Evolutionary conservation across 2,329 filamentous ascomycete species (phyloP), one percentile per base, ranked within the genome.

Genomic region (Ambrosiella beaveri): DNA sequence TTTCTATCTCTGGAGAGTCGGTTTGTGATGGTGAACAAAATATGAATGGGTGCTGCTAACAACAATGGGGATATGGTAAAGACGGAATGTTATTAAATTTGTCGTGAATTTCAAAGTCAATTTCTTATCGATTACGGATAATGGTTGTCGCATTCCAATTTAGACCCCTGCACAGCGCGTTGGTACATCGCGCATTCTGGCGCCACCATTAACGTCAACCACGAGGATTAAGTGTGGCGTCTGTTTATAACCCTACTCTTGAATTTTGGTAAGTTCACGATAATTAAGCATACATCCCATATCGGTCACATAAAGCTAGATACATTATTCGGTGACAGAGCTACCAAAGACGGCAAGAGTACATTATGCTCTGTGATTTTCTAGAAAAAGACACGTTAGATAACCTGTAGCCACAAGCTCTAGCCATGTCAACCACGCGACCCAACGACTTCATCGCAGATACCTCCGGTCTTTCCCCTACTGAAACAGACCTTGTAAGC

Each of bases 401-500:
- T 27, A 36, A 45, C 37, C 1, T n/a, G n/a, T 15, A 9, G 3
- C 3, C n/a, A 2, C 3, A 19, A 38, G 11, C 40, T 4, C 12
- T 9, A 44, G 47, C 4, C 27, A 60, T 60, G 59, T 7, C 59
- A 7, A 17, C 36, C 15, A 15, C 17, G 15, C 59, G 56, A 27
- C 55, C 59, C 12, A 59, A 59, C 44, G 58, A 59, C 15, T 45
- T 38, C 9, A 56, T 59, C 36, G 53, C 47, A 35, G 53, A 59
- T 15, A 50, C 57, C 3, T 57, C 52, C 9, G 56, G 56, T 11
- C 44, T 60, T 12, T 27, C 50, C 38, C 35, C 38, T 7, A 19
- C 55, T 13, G 7, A 38, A 39, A 52, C 36, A 19, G 50, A 57
- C 7, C 51, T 53, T 13, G 36, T 53, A 40, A 15, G 41, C 17